phyloP scores from a whole-genome alignment of 768 basidiomycete species.

The Lentinula raphanica region DNA sequence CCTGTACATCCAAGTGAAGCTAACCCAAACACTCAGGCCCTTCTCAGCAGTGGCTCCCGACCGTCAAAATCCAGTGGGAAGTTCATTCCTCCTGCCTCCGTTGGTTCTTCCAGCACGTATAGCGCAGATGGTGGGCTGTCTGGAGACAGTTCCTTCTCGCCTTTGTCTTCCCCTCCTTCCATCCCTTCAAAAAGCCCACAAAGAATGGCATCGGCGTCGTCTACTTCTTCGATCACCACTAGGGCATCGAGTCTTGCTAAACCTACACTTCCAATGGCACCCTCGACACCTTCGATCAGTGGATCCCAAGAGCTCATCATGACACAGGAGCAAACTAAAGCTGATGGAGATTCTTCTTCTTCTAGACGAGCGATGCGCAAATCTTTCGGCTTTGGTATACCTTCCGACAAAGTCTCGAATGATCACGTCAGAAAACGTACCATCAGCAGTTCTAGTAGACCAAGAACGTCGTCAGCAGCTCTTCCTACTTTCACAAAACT shows the following conservation, averaged over 20 bases:
- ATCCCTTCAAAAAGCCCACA: conserved; percentile 11
- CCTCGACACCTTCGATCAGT: neutral
- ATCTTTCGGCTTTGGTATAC: neutral
- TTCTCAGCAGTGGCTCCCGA: neutral
- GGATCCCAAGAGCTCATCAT: neutral
- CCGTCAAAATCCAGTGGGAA: neutral
- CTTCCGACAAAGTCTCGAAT: neutral
- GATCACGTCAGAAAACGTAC: neutral
- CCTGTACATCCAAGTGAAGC: conserved; percentile 42
- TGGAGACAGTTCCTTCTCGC: neutral
- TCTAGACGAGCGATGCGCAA: neutral
- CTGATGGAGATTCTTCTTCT: neutral
- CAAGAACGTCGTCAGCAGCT: neutral
- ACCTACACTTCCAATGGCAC: neutral
- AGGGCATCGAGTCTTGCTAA: neutral
- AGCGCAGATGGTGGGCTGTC: neutral
- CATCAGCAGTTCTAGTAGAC: neutral
- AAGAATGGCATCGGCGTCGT: conserved; percentile 8
- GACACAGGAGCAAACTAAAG: neutral
- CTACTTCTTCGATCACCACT: neutral
- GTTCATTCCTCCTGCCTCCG: conserved; percentile 5
- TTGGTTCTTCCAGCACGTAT: conserved; percentile 11
- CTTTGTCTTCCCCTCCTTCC: conserved; percentile 24
- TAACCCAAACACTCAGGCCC: conserved; percentile 40
- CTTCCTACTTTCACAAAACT: neutral